Evolutionary conservation across 2,329 filamentous ascomycete species (phyloP).

Genomic region (Elsinoe arachidis): DNA sequence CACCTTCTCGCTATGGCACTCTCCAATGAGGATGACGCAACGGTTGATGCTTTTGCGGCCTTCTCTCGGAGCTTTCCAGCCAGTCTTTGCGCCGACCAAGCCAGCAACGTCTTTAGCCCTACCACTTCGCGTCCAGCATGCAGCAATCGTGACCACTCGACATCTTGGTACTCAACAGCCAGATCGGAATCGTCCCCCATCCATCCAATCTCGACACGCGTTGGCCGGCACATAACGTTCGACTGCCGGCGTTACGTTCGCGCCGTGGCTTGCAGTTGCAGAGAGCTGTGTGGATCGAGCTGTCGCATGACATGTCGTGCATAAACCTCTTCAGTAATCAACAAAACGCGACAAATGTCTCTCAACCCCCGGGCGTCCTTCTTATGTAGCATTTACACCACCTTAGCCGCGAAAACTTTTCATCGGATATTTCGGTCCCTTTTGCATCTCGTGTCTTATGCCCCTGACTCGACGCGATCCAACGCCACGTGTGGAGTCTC

Average conservation of each 20-base stretch:
- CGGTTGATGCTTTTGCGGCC: background rate
- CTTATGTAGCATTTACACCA: background rate
- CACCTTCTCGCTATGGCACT: slow-evolving; percentile 9
- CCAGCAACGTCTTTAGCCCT: background rate
- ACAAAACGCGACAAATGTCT: background rate
- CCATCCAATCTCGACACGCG: background rate
- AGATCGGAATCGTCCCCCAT: background rate
- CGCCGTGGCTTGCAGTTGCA: slow-evolving; percentile 8
- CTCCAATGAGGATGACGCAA: slow-evolving; percentile 8
- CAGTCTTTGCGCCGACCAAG: background rate
- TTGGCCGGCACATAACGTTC: background rate
- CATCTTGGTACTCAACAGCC: background rate
- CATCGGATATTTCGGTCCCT: background rate
- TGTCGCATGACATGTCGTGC: slow-evolving; percentile 5
- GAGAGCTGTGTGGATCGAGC: background rate
- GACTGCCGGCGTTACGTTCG: background rate
- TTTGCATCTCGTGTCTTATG: background rate
- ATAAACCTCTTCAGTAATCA: background rate
- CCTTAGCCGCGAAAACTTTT: background rate
- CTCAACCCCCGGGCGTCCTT: background rate
- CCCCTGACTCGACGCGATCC: background rate
- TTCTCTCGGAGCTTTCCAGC: background rate
- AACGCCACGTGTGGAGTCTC: background rate
- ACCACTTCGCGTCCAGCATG: background rate
- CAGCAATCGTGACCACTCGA: background rate